Evolutionary conservation across 139 green algal species (phyloP).

Genomic region (Chlamydomonas sp.): DNA sequence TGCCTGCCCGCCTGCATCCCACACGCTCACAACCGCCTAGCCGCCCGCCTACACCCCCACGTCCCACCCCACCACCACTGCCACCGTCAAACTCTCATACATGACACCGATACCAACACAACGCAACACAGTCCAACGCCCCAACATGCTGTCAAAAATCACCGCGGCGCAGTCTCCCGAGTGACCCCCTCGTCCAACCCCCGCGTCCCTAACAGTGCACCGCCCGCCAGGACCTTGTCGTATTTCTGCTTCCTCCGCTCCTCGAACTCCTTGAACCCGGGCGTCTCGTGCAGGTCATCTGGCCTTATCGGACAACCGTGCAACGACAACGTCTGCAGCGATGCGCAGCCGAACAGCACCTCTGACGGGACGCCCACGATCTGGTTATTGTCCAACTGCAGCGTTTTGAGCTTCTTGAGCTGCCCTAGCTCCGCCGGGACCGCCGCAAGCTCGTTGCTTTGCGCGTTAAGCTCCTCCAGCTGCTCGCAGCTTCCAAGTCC

Average conservation of each 20-base stretch:
- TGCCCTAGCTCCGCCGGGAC: conserved; percentile 53
- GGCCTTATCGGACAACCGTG: conserved; percentile 77
- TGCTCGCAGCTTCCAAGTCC: background rate
- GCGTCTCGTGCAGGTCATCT: conserved; percentile 47
- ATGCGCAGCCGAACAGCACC: conserved; percentile 68
- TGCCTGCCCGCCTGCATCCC: no score
- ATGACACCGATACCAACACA: no score
- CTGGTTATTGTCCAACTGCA: conserved; percentile 71
- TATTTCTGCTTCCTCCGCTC: conserved; percentile 66
- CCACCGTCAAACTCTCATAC: no score
- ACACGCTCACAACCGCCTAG: no score
- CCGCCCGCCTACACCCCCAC: no score
- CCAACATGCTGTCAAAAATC: no score
- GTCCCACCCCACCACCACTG: no score
- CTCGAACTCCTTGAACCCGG: conserved; percentile 70
- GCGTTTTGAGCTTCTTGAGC: conserved; percentile 63
- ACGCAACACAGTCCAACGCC: no score
- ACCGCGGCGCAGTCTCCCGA: background rate
- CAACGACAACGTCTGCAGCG: conserved; percentile 77
- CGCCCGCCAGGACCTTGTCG: conserved; percentile 60
- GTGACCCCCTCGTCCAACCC: conserved; percentile 77
- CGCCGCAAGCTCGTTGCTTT: conserved; percentile 13
- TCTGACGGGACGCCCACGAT: conserved; percentile 65
- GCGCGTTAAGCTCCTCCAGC: conserved; percentile 34
- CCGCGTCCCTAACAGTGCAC: conserved; percentile 62